A percentile compares a stretch with the other conserved stretches of the same genome.
Evolutionary conservation across 768 basidiomycete genomes (phyloP).

Genomic region (Russula earlei): DNA sequence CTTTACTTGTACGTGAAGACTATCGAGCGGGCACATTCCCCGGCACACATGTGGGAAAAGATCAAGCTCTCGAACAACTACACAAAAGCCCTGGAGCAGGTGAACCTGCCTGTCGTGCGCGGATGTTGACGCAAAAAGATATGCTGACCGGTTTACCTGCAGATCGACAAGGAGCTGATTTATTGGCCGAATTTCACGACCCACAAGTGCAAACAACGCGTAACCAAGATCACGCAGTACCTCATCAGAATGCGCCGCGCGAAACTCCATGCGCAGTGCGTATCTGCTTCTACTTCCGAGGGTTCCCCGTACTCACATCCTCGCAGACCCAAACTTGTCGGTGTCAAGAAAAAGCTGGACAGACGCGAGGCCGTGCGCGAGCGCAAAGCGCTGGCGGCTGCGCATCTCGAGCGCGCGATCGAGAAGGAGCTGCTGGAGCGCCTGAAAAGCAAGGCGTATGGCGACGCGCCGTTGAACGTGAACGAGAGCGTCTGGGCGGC

Average conservation of each 20-base stretch:
- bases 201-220: constrained; percentile 98
- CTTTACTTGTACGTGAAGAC: constrained; percentile 96
- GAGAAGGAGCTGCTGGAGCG: constrained; percentile 95
- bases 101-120: constrained; percentile 23
- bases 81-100: constrained; percentile 91
- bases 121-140: neutral
- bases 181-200: constrained; percentile 98
- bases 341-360: constrained; percentile 96
- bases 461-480: constrained; percentile 94
- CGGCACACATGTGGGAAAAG: constrained; percentile 96
- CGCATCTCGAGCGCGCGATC: constrained; percentile 89
- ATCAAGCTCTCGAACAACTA: constrained; percentile 92
- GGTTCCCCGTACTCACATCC: neutral
- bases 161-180: constrained; percentile 94
- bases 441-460: constrained; percentile 93
- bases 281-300: constrained; percentile 3
- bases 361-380: constrained; percentile 87
- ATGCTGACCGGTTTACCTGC: neutral
- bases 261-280: constrained; percentile 78
- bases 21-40: constrained; percentile 92
- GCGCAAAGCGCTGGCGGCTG: constrained; percentile 92
- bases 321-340: constrained; percentile 79
- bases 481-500: constrained; percentile 96
- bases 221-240: constrained; percentile 98
- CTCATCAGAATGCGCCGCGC: constrained; percentile 96